Percentiles rank a stretch among this genome's conserved stretches.
Conservation (phyloP, 768 basidiomycete genomes). For the Lactarius indigo region DNA sequence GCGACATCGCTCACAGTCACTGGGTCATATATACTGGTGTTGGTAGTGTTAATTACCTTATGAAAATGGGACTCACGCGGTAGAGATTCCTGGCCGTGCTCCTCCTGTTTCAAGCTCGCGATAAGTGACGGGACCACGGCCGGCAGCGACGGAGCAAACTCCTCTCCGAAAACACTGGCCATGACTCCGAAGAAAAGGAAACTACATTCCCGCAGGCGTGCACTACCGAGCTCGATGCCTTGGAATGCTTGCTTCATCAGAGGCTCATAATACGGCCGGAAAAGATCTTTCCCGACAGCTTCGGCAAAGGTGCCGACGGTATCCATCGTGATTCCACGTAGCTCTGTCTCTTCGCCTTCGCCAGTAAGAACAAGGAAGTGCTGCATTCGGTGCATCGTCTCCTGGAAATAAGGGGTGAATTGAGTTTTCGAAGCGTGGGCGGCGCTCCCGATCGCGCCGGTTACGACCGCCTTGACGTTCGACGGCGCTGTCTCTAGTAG, state of each 20-base stretch:
- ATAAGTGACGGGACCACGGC: constrained; percentile 85
- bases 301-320: constrained; percentile 98
- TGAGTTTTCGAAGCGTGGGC: constrained; percentile 91
- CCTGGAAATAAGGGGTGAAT: constrained; percentile 92
- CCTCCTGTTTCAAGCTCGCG: constrained; percentile 75
- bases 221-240: constrained; percentile 81
- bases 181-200: constrained; percentile 99
- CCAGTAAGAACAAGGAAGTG: constrained; percentile 83
- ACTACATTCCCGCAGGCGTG: constrained; percentile 87
- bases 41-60: background rate
- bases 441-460: constrained; percentile 96
- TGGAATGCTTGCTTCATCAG: constrained; percentile 96
- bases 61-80: constrained; percentile 8
- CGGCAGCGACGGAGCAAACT: constrained; percentile 85
- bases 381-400: constrained; percentile 83
- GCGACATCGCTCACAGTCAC: constrained; percentile 53
- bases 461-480: constrained; percentile 88
- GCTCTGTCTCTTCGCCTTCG: constrained; percentile 89
- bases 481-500: constrained; percentile 86
- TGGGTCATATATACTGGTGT: constrained; percentile 26
- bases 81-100: constrained; percentile 62
- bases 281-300: constrained; percentile 89
- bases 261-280: constrained; percentile 93
- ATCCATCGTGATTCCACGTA: constrained; percentile 97
- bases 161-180: constrained; percentile 94